These are phyloP conservation scores for Colletotrichum spinosum DNA, from an alignment of 2,329 filamentous ascomycete genomes.

Conservation along the genomic window DNA sequence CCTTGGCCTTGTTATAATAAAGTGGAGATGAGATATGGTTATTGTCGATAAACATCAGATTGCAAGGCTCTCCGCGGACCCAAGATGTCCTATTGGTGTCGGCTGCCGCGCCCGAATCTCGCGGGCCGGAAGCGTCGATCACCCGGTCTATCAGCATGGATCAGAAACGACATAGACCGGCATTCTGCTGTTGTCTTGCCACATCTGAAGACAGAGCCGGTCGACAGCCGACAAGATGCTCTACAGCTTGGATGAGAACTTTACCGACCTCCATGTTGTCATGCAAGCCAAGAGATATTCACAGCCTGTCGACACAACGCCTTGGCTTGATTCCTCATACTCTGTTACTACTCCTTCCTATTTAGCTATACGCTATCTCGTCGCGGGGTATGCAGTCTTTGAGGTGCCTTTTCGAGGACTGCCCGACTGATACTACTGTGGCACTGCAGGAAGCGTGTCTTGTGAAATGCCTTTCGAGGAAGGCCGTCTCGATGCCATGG, in stretches of 20 bases:
- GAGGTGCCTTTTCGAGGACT: conserved; percentile 27
- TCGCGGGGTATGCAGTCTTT: conserved; percentile 26
- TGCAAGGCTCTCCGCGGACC: background rate
- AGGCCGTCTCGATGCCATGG: conserved; percentile 7
- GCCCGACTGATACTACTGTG: conserved; percentile 14
- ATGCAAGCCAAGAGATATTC: conserved; percentile 3
- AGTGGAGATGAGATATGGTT: background rate
- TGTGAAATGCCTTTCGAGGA: conserved; percentile 21
- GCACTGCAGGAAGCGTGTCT: conserved; percentile 18
- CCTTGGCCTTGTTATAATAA: background rate
- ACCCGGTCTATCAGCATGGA: background rate
- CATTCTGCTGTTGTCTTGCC: conserved; percentile 21
- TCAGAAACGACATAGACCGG: background rate
- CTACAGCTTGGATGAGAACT: conserved; percentile 12
- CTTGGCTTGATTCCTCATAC: background rate
- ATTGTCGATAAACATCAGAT: background rate
- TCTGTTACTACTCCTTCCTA: conserved; percentile 28
- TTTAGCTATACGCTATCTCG: conserved; percentile 10
- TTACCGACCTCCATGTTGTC: conserved; percentile 5
- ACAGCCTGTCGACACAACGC: conserved; percentile 5
- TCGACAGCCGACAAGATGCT: background rate
- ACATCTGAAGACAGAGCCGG: conserved; percentile 25
- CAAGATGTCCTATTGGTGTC: background rate
- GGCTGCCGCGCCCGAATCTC: conserved; percentile 1
- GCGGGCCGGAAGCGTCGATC: conserved; percentile 7